Evolutionary conservation across 441 rosid species (phyloP).

Genomic region (Daphne laureola): DNA sequence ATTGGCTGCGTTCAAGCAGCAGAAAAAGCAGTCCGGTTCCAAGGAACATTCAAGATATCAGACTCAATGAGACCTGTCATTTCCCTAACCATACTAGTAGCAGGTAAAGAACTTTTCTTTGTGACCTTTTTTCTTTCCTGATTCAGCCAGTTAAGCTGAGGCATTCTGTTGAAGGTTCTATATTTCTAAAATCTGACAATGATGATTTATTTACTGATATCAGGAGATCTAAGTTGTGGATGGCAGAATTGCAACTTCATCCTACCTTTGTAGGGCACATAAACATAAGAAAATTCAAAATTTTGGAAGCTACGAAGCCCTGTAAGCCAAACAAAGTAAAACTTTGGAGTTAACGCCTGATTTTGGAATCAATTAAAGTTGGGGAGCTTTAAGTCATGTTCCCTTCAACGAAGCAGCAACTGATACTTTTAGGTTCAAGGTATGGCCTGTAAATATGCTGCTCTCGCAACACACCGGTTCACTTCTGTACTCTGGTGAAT

Average conservation of each 20-base stretch:
- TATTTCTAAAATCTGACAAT: neutral
- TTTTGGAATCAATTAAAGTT: constrained; percentile 5
- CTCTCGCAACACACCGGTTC: constrained; percentile 13
- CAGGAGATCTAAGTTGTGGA: neutral
- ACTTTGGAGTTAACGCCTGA: constrained; percentile 4
- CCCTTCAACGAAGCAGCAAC: constrained; percentile 5
- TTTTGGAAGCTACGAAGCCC: constrained; percentile 8
- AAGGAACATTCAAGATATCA: constrained; percentile 25
- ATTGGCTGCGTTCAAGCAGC: constrained; percentile 42
- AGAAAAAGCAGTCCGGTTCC: constrained; percentile 35
- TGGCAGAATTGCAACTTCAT: no score
- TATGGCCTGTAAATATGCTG: constrained; percentile 27
- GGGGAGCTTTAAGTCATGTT: constrained; percentile 5
- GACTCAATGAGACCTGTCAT: constrained; percentile 13
- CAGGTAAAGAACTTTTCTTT: constrained; percentile 4
- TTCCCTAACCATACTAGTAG: constrained; percentile 25
- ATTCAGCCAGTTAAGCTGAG: constrained; percentile 1
- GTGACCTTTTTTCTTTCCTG: neutral
- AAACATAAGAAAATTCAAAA: neutral
- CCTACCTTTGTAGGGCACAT: no score
- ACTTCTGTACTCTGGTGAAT: constrained; percentile 12
- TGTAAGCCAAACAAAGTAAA: constrained; percentile 4
- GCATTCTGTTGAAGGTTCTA: neutral
- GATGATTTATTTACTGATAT: neutral
- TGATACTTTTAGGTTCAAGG: constrained; percentile 10